Conservation (phyloP, 805 yeast species). For the Candida rishiriensis region DNA sequence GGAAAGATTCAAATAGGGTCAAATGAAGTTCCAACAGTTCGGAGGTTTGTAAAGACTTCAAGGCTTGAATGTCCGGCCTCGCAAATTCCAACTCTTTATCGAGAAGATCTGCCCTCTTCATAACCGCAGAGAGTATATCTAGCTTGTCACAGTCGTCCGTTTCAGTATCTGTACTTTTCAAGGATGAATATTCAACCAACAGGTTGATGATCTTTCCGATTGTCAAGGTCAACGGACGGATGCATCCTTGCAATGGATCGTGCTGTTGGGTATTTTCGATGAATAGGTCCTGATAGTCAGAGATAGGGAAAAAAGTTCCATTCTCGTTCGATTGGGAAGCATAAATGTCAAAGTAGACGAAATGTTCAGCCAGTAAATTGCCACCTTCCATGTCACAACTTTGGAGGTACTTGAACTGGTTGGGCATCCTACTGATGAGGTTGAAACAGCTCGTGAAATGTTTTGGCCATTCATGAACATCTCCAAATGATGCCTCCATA, state of each 20-base stretch:
- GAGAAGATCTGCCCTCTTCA: slow-evolving; percentile 12
- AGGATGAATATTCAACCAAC: slow-evolving; percentile 18
- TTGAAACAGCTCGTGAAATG: slow-evolving; percentile 27
- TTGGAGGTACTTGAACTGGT: slow-evolving; percentile 26
- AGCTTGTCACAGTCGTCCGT: slow-evolving; percentile 19
- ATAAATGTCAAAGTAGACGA: slow-evolving; percentile 38
- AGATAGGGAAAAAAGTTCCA: slow-evolving; percentile 35
- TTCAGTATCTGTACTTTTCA: slow-evolving; percentile 7
- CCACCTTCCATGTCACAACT: slow-evolving; percentile 31
- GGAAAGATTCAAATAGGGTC: slow-evolving; percentile 33
- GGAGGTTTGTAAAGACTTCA: slow-evolving; percentile 13
- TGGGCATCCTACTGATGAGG: slow-evolving; percentile 22
- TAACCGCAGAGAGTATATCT: slow-evolving; percentile 13
- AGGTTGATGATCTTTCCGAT: slow-evolving; percentile 36
- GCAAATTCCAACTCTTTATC: slow-evolving; percentile 15
- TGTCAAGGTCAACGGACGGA: slow-evolving; percentile 32
- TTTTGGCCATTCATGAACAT: slow-evolving; percentile 31
- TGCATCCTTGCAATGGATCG: slow-evolving; percentile 41
- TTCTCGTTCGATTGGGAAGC: slow-evolving; percentile 33
- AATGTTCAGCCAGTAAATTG: slow-evolving; percentile 31
- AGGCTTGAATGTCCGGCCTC: slow-evolving; percentile 17
- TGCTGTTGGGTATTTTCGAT: slow-evolving; percentile 11
- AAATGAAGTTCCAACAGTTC: slow-evolving; percentile 28
- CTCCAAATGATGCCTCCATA: slow-evolving; percentile 31
- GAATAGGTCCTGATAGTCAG: slow-evolving; percentile 29